These are phyloP conservation scores for Desmodesmus armatus DNA, from an alignment of 139 green algal genomes.

Conservation along the genomic window DNA sequence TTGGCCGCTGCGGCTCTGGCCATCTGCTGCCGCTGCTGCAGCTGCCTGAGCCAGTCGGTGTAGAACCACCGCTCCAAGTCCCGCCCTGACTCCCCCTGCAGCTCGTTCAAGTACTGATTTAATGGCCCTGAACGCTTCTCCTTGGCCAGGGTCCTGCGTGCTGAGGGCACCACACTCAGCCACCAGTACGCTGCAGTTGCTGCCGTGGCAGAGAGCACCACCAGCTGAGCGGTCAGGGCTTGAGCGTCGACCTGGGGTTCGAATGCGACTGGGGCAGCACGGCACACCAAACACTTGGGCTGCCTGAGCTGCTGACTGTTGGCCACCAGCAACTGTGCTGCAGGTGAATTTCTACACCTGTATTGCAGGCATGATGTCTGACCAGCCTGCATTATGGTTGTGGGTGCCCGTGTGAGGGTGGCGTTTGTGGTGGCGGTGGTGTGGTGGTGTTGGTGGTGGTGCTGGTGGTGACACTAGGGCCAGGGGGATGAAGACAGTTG, in stretches of 20 bases:
- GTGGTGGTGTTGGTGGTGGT: too few relatives aligned
- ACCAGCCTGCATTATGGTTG: too few relatives aligned
- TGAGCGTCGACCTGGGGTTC: constrained; percentile 37
- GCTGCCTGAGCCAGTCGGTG: constrained; percentile 48
- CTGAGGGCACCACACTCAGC: constrained; percentile 24
- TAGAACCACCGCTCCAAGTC: constrained; percentile 57
- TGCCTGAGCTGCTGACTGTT: too few relatives aligned
- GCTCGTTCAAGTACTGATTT: constrained; percentile 40
- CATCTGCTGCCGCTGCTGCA: constrained; percentile 32
- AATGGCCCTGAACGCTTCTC: constrained; percentile 46
- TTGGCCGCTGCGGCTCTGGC: constrained; percentile 11
- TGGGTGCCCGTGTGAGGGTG: too few relatives aligned
- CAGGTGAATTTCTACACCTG: too few relatives aligned
- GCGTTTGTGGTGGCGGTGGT: too few relatives aligned
- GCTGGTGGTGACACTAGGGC: too few relatives aligned
- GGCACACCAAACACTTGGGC: too few relatives aligned
- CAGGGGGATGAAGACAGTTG: too few relatives aligned
- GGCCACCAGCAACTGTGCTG: too few relatives aligned
- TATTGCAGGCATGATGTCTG: too few relatives aligned
- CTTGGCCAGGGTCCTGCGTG: constrained; percentile 15
- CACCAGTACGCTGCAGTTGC: constrained; percentile 55
- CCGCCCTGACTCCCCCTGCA: background rate
- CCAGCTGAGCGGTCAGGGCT: constrained; percentile 8
- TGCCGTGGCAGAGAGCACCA: constrained; percentile 37
- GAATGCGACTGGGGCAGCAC: background rate